Percentiles rank a stretch among this genome's conserved stretches.
Evolutionary conservation across 2,329 filamentous ascomycete genomes (phyloP).

Genomic region (Fusarium tupiense): DNA sequence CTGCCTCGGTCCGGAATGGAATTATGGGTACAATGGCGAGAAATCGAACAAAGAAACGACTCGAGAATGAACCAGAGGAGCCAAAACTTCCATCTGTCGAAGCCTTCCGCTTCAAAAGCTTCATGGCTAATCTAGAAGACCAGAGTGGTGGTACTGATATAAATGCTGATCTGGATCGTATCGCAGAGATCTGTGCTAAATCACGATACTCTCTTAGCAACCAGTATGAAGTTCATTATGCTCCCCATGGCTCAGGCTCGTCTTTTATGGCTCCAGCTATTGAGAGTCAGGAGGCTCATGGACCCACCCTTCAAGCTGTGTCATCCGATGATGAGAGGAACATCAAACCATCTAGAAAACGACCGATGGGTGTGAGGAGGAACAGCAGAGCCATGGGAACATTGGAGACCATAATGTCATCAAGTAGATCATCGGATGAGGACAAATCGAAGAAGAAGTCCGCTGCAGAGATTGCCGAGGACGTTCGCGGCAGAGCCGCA

Average conservation of each 20-base stretch:
- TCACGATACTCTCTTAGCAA: conserved; percentile 73
- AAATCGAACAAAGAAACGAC: conserved; percentile 52
- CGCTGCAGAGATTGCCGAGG: conserved; percentile 64
- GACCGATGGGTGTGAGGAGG: conserved; percentile 54
- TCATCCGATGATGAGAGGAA: conserved; percentile 65
- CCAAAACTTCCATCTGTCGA: conserved; percentile 68
- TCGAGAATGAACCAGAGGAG: conserved; percentile 45
- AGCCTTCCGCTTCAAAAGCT: conserved; percentile 72
- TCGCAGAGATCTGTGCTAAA: conserved; percentile 73
- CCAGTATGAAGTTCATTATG: conserved; percentile 73
- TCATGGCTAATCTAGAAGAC: conserved; percentile 65
- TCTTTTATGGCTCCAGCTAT: conserved; percentile 53
- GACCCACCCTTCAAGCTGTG: conserved; percentile 67
- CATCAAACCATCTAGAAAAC: conserved; percentile 50
- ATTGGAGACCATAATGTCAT: conserved; percentile 73
- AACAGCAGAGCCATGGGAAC: conserved; percentile 69
- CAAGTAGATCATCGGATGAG: conserved; percentile 71
- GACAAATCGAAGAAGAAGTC: conserved; percentile 69
- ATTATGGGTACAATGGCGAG: conserved; percentile 56
- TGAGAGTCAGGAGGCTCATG: conserved; percentile 49
- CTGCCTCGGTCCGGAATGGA: conserved; percentile 50
- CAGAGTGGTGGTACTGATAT: conserved; percentile 58
- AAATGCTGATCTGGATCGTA: conserved; percentile 68
- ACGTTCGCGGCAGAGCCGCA: conserved; percentile 61
- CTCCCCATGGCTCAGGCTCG: conserved; percentile 68